phyloP scores from a whole-genome alignment of 139 green algal genomes.

The Chlamydomonas sphaeroides region DNA sequence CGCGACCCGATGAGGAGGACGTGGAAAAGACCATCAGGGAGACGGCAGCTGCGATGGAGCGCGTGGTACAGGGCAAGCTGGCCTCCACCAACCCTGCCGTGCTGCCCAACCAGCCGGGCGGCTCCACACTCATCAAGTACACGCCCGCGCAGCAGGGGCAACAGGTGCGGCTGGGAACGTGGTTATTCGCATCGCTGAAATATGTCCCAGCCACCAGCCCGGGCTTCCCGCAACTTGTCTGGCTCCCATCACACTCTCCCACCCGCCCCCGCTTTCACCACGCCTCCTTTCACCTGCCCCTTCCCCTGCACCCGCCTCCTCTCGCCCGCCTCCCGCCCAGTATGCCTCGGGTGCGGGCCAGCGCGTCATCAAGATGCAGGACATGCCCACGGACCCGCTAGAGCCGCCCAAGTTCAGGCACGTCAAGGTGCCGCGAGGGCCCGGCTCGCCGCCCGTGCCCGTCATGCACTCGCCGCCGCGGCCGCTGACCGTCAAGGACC shows the following conservation, averaged over 20 bases:
- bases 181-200: no score
- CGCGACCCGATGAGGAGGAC: slow-evolving; percentile 86
- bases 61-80: slow-evolving; percentile 83
- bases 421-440: slow-evolving; percentile 86
- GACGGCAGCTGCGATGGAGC: slow-evolving; percentile 78
- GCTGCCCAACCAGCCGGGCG: slow-evolving; percentile 73
- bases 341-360: slow-evolving; percentile 79
- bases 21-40: slow-evolving; percentile 71
- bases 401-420: slow-evolving; percentile 97
- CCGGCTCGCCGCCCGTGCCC: slow-evolving; percentile 93
- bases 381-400: slow-evolving; percentile 95
- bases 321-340: slow-evolving; percentile 7
- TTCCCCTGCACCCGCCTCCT: no score
- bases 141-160: slow-evolving; percentile 83
- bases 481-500: slow-evolving; percentile 87
- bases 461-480: slow-evolving; percentile 97
- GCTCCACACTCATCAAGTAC: slow-evolving; percentile 82
- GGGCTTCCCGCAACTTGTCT: no score
- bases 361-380: slow-evolving; percentile 97
- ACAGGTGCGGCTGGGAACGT: no score
- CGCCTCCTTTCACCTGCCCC: neutral
- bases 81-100: slow-evolving; percentile 80
- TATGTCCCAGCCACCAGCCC: no score
- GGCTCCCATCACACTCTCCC: neutral
- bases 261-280: neutral